These are phyloP conservation scores for Erodium moschatum DNA, from an alignment of 441 rosid species.

Conservation along the genomic window DNA sequence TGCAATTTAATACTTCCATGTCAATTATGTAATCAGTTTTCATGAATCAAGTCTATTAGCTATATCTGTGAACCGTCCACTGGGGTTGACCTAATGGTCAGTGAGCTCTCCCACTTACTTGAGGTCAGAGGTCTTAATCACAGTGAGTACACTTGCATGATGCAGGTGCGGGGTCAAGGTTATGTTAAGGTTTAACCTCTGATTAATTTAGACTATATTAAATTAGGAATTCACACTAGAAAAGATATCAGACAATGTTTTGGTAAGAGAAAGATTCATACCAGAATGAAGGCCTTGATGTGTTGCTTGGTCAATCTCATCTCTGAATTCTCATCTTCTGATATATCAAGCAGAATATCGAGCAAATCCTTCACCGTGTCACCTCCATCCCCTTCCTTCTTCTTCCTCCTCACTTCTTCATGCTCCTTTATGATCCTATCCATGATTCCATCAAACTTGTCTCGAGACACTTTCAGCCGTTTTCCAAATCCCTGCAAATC, in stretches of 20 bases:
- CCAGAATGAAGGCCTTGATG: constrained; percentile 63
- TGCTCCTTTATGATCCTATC: constrained; percentile 39
- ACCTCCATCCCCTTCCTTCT: constrained; percentile 9
- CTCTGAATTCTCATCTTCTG: constrained; percentile 43
- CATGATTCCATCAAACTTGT: constrained; percentile 30
- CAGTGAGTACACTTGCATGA: too few relatives aligned
- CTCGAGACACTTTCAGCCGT: constrained; percentile 28
- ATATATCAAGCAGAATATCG: constrained; percentile 31
- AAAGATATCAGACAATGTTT: too few relatives aligned
- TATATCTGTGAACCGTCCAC: too few relatives aligned
- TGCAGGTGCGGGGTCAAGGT: too few relatives aligned
- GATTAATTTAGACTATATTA: too few relatives aligned
- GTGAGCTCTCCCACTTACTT: too few relatives aligned
- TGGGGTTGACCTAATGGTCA: too few relatives aligned
- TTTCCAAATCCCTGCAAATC: constrained; percentile 43
- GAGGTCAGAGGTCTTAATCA: too few relatives aligned
- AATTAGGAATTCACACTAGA: too few relatives aligned
- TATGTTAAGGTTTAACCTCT: too few relatives aligned
- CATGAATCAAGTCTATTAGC: too few relatives aligned
- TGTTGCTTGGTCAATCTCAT: constrained; percentile 48
- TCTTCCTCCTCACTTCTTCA: constrained; percentile 23
- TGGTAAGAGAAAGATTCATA: constrained; percentile 12
- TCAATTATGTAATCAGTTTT: background rate
- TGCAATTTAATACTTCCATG: constrained; percentile 1
- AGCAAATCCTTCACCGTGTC: constrained; percentile 33